Conservation (phyloP, 805 yeast species). For the Pichia deserticola region DNA sequence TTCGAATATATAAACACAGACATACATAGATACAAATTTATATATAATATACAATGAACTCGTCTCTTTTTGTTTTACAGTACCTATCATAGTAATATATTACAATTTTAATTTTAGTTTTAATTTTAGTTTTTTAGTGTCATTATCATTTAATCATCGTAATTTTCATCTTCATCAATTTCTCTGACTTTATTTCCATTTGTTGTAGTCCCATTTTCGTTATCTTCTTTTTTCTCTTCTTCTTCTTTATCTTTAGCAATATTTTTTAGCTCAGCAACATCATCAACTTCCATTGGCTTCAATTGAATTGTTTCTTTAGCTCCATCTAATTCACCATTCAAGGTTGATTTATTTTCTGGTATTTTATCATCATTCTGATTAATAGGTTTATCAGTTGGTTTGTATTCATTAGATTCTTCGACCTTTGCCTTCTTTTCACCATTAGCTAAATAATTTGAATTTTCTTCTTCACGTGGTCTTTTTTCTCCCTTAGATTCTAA, state of each 20-base stretch:
- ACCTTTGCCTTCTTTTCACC: constrained; percentile 3
- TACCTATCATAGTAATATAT: neutral
- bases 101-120: neutral
- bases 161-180: constrained; percentile 32
- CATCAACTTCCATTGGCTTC: constrained; percentile 28
- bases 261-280: constrained; percentile 19
- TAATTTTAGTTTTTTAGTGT: too few relatives aligned
- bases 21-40: neutral
- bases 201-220: neutral
- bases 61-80: neutral
- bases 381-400: neutral
- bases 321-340: neutral
- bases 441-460: neutral
- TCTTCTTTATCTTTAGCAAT: constrained; percentile 3
- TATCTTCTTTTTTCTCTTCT: constrained; percentile 4
- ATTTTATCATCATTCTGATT: neutral
- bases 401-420: neutral
- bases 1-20: neutral
- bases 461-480: neutral
- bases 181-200: constrained; percentile 19
- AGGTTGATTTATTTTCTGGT: constrained; percentile 2
- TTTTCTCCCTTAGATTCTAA: neutral
- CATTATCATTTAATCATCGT: constrained; percentile 23
- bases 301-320: constrained; percentile 18
- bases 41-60: neutral